Conservation (phyloP, 2,329 filamentous ascomycete genomes). For the Paecilomyces sp. region DNA sequence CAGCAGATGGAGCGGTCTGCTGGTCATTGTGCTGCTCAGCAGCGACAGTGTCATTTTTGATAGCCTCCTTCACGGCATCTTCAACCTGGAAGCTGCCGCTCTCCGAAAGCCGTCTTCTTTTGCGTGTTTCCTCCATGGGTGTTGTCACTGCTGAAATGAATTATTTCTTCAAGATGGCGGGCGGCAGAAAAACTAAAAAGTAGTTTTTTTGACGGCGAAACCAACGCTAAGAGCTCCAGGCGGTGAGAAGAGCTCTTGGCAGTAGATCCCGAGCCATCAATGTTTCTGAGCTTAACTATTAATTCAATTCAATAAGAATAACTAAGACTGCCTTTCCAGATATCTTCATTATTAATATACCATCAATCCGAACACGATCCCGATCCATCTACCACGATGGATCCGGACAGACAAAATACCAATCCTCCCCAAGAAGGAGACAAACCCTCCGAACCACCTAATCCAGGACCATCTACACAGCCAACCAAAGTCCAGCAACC, state of each 20-base stretch:
- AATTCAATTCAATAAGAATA: too few species aligned
- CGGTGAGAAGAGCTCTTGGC: conserved; percentile 11
- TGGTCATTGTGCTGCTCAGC: conserved; percentile 6
- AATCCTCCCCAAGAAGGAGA: conserved; percentile 7
- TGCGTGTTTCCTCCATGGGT: conserved; percentile 26
- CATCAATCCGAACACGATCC: not conserved
- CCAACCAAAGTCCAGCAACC: conserved; percentile 68
- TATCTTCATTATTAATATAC: not conserved
- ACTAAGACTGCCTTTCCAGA: not conserved
- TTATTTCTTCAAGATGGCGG: conserved; percentile 22
- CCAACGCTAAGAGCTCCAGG: conserved; percentile 10
- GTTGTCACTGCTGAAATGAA: conserved; percentile 2
- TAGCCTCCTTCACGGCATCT: conserved; percentile 14
- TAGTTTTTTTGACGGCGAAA: conserved; percentile 4
- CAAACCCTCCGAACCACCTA: conserved; percentile 2
- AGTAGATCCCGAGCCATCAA: not conserved
- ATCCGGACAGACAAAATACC: not conserved
- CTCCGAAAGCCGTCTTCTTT: conserved; percentile 29
- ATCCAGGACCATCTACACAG: conserved; percentile 4
- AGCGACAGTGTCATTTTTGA: conserved; percentile 12
- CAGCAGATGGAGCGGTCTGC: conserved; percentile 12
- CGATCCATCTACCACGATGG: not conserved
- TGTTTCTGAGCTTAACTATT: not conserved
- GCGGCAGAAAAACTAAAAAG: conserved; percentile 25
- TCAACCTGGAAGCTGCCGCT: conserved; percentile 15